Conservation (phyloP, 2,329 filamentous ascomycete species). For the Ceratocystis cubensis region DNA sequence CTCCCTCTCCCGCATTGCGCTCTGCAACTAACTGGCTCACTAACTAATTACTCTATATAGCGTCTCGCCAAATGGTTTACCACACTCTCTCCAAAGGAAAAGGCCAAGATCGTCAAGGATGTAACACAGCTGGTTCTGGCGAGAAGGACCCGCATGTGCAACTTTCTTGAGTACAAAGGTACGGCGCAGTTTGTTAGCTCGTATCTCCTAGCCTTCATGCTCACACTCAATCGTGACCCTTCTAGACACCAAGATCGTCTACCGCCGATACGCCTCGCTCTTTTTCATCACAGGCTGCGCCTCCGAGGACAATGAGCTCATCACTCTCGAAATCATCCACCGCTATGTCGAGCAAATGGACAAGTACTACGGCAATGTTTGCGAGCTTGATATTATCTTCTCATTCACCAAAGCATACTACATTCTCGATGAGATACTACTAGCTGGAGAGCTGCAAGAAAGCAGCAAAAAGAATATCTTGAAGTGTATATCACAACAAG, state of each 20-base stretch:
- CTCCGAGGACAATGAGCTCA: conserved; percentile 95
- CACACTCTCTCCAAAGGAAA: conserved; percentile 91
- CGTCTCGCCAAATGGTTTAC: conserved; percentile 99
- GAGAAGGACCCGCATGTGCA: conserved; percentile 96
- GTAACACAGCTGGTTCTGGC: conserved; percentile 95
- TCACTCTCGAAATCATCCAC: conserved; percentile 96
- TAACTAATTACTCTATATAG: conserved; percentile 36
- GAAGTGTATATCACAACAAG: conserved; percentile 90
- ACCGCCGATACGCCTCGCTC: conserved; percentile 93
- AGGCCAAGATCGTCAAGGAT: conserved; percentile 99
- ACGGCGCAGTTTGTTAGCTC: conserved; percentile 22
- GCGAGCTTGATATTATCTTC: conserved; percentile 99
- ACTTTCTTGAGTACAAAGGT: conserved; percentile 99
- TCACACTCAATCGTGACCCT: background rate
- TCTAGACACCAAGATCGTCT: conserved; percentile 93
- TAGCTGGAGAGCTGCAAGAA: conserved; percentile 95
- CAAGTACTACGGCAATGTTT: conserved; percentile 99
- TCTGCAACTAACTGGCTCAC: too few species aligned
- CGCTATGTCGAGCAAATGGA: conserved; percentile 99
- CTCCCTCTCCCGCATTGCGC: too few species aligned
- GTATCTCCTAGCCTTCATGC: background rate
- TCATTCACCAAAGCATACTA: conserved; percentile 99
- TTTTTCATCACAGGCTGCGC: conserved; percentile 98
- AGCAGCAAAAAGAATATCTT: conserved; percentile 99
- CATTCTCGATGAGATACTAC: conserved; percentile 88